phyloP scores from a whole-genome alignment of 805 yeast species.

The Zygoascus biomembranicola region DNA sequence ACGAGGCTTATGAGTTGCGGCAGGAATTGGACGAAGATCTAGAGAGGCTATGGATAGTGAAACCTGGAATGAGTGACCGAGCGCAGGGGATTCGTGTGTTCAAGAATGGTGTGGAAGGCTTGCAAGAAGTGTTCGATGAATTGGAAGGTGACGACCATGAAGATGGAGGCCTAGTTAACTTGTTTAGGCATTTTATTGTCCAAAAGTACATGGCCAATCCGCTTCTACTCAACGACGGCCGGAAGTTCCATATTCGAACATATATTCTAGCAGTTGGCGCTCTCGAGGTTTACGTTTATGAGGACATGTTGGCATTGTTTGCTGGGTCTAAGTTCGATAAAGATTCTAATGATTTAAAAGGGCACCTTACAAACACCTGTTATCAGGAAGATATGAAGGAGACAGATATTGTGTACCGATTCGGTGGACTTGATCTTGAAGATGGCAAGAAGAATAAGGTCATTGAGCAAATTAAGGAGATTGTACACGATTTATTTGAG shows the following conservation, averaged over 20 bases:
- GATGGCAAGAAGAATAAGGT: conserved; percentile 34
- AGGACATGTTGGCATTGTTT: conserved; percentile 73
- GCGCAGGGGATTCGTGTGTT: conserved; percentile 93
- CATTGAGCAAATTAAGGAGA: conserved; percentile 46
- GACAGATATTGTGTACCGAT: background rate
- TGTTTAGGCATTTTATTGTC: conserved; percentile 81
- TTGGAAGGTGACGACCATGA: conserved; percentile 68
- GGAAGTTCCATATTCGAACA: conserved; percentile 84
- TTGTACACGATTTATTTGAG: conserved; percentile 61
- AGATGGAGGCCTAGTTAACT: conserved; percentile 73
- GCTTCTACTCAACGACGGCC: conserved; percentile 54
- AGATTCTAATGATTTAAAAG: conserved; percentile 40
- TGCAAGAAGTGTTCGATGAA: conserved; percentile 75
- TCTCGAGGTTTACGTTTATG: conserved; percentile 69
- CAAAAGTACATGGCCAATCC: conserved; percentile 75
- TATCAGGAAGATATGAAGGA: conserved; percentile 39
- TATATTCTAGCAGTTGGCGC: conserved; percentile 74
- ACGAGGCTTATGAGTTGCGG: conserved; percentile 83
- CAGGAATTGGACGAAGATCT: conserved; percentile 55
- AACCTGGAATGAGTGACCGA: conserved; percentile 95
- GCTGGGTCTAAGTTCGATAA: conserved; percentile 47
- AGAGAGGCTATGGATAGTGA: conserved; percentile 68
- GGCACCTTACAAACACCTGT: conserved; percentile 93
- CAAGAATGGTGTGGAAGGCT: conserved; percentile 56
- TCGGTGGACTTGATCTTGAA: conserved; percentile 28